phyloP scores from a whole-genome alignment of 2,329 filamentous ascomycete genomes.

The Penicillium griseofulvum region DNA sequence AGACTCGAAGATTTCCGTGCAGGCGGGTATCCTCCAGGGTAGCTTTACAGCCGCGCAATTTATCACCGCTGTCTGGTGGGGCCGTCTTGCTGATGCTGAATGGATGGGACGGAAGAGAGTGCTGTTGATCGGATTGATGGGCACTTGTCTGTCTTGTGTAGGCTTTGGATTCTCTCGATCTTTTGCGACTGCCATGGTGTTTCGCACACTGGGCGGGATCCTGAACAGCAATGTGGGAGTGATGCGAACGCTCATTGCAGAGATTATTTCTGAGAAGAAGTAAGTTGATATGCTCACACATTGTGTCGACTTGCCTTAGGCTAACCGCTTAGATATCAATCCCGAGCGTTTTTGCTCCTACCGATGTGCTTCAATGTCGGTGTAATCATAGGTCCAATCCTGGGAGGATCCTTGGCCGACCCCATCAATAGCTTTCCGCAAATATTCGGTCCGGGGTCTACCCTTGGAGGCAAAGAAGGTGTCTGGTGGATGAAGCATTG shows the following conservation, averaged over 20 bases:
- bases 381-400: constrained; percentile 57
- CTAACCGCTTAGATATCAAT: constrained; percentile 39
- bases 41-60: constrained; percentile 82
- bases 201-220: constrained; percentile 64
- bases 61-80: constrained; percentile 79
- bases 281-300: constrained; percentile 30
- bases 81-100: constrained; percentile 64
- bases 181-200: constrained; percentile 63
- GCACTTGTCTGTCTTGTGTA: constrained; percentile 63
- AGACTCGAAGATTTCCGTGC: constrained; percentile 66
- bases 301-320: not conserved
- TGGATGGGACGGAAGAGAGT: constrained; percentile 72
- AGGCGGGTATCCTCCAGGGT: constrained; percentile 74
- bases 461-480: constrained; percentile 56
- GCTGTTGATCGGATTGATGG: constrained; percentile 71
- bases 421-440: constrained; percentile 61
- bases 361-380: constrained; percentile 70
- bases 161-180: constrained; percentile 68
- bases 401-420: constrained; percentile 67
- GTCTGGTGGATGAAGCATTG: constrained; percentile 64
- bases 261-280: constrained; percentile 69
- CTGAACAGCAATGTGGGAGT: constrained; percentile 73
- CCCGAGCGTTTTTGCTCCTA: constrained; percentile 57
- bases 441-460: constrained; percentile 60
- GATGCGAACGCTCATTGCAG: constrained; percentile 71